A percentile compares a stretch with the other conserved stretches of the same genome.
These are phyloP conservation scores for Cyberlindnera galapagoensis DNA, from an alignment of 805 yeast genomes.

Conservation along the genomic window DNA sequence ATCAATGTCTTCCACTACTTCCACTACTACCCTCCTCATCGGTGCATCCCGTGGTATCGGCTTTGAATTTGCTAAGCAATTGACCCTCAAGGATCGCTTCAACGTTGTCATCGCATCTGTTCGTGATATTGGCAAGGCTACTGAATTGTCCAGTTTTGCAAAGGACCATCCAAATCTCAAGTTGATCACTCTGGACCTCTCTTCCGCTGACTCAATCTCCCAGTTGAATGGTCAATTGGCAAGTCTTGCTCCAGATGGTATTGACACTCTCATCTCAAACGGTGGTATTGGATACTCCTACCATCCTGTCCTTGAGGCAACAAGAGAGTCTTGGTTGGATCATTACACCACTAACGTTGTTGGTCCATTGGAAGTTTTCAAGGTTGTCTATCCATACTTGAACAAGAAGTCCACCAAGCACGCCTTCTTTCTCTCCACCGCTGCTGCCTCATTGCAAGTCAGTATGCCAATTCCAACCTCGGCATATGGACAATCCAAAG, in stretches of 20 bases:
- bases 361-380: conserved; percentile 8
- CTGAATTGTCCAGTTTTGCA: conserved; percentile 3
- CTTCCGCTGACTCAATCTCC: conserved; percentile 7
- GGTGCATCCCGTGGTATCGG: conserved; percentile 13
- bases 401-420: conserved; percentile 16
- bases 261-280: conserved; percentile 13
- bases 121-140: conserved; percentile 2
- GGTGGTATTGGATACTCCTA: conserved; percentile 7
- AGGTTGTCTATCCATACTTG: conserved; percentile 13
- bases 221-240: conserved; percentile 7
- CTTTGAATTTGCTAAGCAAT: neutral
- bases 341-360: conserved; percentile 6
- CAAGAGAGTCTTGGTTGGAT: conserved; percentile 1
- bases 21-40: conserved; percentile 3
- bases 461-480: conserved; percentile 11
- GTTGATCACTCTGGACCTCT: conserved; percentile 9
- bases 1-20: too few relatives aligned
- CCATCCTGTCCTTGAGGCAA: neutral
- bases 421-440: conserved; percentile 24
- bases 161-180: conserved; percentile 3
- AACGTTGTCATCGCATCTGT: conserved; percentile 5
- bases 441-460: conserved; percentile 21
- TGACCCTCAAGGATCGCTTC: too few relatives aligned
- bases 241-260: conserved; percentile 6
- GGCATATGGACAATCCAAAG: conserved; percentile 33